Conservation (phyloP, 1,139 yeast species). For the Nakaseomyces kungkrabaensis region DNA sequence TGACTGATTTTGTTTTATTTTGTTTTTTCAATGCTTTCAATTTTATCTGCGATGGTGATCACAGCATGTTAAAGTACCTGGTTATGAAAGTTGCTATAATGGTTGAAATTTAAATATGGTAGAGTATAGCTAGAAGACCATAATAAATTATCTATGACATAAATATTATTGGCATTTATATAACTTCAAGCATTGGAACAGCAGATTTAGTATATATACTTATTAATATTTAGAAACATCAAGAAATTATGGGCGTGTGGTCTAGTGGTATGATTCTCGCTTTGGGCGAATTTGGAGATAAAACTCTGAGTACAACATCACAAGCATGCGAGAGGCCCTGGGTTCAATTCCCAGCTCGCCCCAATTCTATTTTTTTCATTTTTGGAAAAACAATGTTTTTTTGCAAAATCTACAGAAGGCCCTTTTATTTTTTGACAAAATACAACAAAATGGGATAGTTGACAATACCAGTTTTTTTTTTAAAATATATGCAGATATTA, state of each 20-base stretch:
- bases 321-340: conserved; percentile 11
- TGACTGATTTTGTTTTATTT: neutral
- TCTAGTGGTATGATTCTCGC: conserved; percentile 9
- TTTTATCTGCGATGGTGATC: too few relatives aligned
- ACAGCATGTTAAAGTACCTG: too few relatives aligned
- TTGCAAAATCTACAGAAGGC: neutral
- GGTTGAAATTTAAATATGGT: too few relatives aligned
- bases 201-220: too few relatives aligned
- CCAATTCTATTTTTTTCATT: conserved; percentile 10
- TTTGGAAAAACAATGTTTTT: neutral
- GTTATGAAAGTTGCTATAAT: too few relatives aligned
- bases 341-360: conserved; percentile 29
- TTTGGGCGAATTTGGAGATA: conserved; percentile 3
- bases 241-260: conserved; percentile 6
- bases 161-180: too few relatives aligned
- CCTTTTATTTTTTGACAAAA: neutral
- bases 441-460: too few relatives aligned
- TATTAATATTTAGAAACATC: neutral
- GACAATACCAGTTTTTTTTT: neutral
- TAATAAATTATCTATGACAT: too few relatives aligned
- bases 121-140: too few relatives aligned
- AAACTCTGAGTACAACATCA: neutral
- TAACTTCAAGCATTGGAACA: too few relatives aligned
- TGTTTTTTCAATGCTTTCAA: too few relatives aligned
- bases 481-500: neutral